phyloP scores from a whole-genome alignment of 352 stramenopile species.

The Phytopythium delawarense region DNA sequence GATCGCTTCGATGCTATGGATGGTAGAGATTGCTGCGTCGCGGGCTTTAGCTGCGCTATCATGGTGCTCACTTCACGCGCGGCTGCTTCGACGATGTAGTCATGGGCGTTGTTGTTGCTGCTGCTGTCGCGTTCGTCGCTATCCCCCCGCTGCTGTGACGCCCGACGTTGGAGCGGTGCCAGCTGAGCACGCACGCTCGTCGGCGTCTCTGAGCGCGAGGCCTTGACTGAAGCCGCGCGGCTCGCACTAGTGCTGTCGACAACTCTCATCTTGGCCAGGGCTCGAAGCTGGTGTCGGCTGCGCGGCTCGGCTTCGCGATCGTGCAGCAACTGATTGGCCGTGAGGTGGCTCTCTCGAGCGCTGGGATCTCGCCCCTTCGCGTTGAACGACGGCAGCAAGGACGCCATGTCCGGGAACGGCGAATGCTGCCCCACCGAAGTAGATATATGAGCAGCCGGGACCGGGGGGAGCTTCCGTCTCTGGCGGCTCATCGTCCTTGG shows the following conservation, averaged over 20 bases:
- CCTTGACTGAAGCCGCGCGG: too few species aligned
- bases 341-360: not conserved
- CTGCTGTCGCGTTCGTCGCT: not conserved
- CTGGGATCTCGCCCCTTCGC: not conserved
- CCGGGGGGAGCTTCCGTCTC: not conserved
- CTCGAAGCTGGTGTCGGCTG: not conserved
- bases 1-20: not conserved
- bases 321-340: not conserved
- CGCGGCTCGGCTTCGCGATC: not conserved
- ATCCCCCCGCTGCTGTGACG: not conserved
- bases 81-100: not conserved
- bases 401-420: not conserved
- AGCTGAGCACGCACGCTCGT: not conserved
- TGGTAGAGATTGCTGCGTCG: not conserved
- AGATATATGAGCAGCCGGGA: not conserved
- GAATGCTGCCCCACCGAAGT: not conserved
- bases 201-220: not conserved
- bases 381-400: not conserved
- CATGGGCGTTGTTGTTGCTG: not conserved
- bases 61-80: not conserved
- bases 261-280: not conserved
- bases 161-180: not conserved
- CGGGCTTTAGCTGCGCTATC: not conserved
- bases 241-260: not conserved
- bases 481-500: not conserved